phyloP scores from a whole-genome alignment of 176 grass and related monocot genomes.

The Carex parvula region DNA sequence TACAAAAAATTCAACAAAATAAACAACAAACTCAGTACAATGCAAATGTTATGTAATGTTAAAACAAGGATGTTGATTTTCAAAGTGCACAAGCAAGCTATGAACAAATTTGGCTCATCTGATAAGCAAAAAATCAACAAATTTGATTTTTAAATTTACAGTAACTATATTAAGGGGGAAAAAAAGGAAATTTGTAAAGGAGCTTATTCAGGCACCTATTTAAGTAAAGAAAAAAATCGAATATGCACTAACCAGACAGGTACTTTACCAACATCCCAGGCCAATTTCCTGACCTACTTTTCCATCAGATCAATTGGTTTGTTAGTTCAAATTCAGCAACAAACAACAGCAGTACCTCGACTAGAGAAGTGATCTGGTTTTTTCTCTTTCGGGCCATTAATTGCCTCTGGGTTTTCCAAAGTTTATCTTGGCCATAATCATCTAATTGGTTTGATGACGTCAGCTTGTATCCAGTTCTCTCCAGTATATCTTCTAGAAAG shows the following conservation, averaged over 20 bases:
- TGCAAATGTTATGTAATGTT: background rate
- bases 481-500: constrained; percentile 97
- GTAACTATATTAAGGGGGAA: background rate
- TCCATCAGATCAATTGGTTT: background rate
- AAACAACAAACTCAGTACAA: background rate
- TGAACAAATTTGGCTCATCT: background rate
- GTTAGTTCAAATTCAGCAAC: background rate
- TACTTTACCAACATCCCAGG: background rate
- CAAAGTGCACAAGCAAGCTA: background rate
- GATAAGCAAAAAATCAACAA: background rate
- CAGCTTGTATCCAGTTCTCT: constrained; percentile 88
- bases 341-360: constrained; percentile 57
- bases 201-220: background rate
- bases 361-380: constrained; percentile 89
- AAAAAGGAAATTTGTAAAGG: background rate
- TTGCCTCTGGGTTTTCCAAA: constrained; percentile 96
- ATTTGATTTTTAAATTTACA: background rate
- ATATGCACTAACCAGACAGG: background rate
- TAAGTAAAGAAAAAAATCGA: background rate
- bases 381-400: constrained; percentile 82
- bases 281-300: background rate
- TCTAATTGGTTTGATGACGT: constrained; percentile 92
- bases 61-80: background rate
- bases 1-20: background rate
- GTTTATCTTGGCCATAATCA: constrained; percentile 97